Evolutionary conservation across 169 alveolate genomes (phyloP).

Genomic region (Plasmodium vinckei): DNA sequence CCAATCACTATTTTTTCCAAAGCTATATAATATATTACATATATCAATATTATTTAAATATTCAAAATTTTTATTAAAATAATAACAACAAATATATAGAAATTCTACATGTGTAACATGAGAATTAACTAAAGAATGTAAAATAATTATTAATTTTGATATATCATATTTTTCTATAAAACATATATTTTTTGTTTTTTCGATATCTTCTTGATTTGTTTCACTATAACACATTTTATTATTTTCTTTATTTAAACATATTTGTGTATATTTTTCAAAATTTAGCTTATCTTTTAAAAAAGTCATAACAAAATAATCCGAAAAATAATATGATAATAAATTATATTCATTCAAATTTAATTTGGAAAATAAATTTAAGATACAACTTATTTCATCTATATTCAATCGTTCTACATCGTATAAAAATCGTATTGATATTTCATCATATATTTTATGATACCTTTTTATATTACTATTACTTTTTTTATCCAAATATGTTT

Average conservation of each 20-base stretch:
- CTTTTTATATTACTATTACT: not conserved
- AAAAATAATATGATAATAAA: conserved; percentile 24
- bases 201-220: not conserved
- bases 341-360: conserved; percentile 29
- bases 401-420: conserved; percentile 9
- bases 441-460: conserved; percentile 30
- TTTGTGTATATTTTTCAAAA: not conserved
- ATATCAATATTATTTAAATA: conserved; percentile 39
- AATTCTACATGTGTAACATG: conserved; percentile 46
- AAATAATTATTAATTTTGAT: conserved; percentile 32
- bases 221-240: no score
- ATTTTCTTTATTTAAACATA: no score
- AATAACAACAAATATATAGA: not conserved
- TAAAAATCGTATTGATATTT: conserved; percentile 59
- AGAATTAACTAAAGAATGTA: conserved; percentile 22
- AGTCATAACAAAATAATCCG: conserved; percentile 39
- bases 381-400: conserved; percentile 43
- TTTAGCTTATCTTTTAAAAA: not conserved
- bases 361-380: conserved; percentile 38
- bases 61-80: conserved; percentile 19
- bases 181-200: not conserved
- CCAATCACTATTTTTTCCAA: conserved; percentile 5
- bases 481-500: not conserved
- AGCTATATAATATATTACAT: conserved; percentile 36
- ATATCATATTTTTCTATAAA: conserved; percentile 2